Base-by-base conservation (phyloP, 768 basidiomycete genomes). In the Leccinum subtestaceum region DNA sequence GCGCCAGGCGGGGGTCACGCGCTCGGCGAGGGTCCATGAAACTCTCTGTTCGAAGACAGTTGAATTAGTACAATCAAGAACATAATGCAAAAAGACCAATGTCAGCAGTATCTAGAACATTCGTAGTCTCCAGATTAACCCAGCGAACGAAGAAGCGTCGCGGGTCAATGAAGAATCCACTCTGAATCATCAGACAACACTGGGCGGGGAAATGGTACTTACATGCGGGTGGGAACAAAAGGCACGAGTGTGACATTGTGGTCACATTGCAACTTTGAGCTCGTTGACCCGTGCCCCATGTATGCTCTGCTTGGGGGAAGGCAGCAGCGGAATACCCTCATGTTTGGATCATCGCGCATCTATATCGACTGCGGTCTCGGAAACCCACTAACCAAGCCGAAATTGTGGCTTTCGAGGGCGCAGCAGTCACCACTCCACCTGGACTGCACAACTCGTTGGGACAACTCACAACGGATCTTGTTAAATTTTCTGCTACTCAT, bases 71-170 rank as follows among this genome's bases (percentile, higher is more conserved):
- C 58, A 58, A 27, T 64, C 54, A 67, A 46, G 67, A 6, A 53
- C 50, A 40, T 51, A 53, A 50, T 36, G 25, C 29, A 52, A 71
- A 70, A 61, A 8, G n/a, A 12, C 29, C 2, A 77, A 76, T 38
- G 75, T 93, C 91, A 94, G 91, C 84, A 94, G 91, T 94, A 94
- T 93, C 91, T 86, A 80, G 90, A 91, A 91, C 89, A 81, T 84
- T 77, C 78, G 67, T 70, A 76, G 89, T 93, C 91, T 82, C 79
- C 90, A 82, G 70, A 62, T 81, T 82, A 77, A 89, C 86, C 88
- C 88, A 75, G 72, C 78, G 62, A 63, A 61, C 60, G 55, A 47
- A 55, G 15, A 67, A 71, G 12, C 32, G 12, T 34, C 64, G 73
- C 75, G 80, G 88, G 84, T 92, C 80, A 77, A 83, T 88, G 72